These are phyloP conservation scores for Dissophora ornata DNA, from an alignment of 192 early-diverging fungal species.

Conservation along the genomic window DNA sequence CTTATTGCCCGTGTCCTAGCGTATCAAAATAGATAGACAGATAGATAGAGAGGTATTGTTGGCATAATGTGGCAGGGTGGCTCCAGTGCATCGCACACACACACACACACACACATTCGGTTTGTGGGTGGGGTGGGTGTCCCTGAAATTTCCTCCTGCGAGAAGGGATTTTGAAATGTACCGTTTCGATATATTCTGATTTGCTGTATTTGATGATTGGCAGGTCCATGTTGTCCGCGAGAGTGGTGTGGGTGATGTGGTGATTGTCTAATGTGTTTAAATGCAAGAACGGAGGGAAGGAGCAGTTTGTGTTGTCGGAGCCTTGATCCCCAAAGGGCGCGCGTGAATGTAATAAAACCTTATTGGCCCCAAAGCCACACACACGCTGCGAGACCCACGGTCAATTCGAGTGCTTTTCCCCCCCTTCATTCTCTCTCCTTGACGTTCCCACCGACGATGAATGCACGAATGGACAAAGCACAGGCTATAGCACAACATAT, in stretches of 20 bases:
- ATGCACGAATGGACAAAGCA: slow-evolving; percentile 26
- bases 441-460: slow-evolving; percentile 10
- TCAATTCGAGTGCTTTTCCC: too few species aligned
- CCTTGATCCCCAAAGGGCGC: too few species aligned
- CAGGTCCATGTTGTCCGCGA: slow-evolving; percentile 69
- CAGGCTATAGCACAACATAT: slow-evolving; percentile 49
- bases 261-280: background rate
- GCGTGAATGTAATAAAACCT: too few species aligned
- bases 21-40: background rate
- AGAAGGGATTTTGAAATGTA: slow-evolving; percentile 32
- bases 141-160: too few species aligned
- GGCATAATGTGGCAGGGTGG: too few species aligned
- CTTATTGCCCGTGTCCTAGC: slow-evolving; percentile 95
- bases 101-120: too few species aligned
- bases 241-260: background rate
- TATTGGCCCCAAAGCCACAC: too few species aligned
- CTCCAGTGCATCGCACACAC: too few species aligned
- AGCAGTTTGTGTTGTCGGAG: background rate
- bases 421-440: background rate
- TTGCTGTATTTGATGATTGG: slow-evolving; percentile 79
- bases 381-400: too few species aligned
- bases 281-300: too few species aligned
- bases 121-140: too few species aligned
- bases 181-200: slow-evolving; percentile 96
- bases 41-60: too few species aligned